A percentile compares a stretch with the other conserved stretches of the same genome.
Evolutionary conservation across 2,329 filamentous ascomycete genomes (phyloP).

Genomic region (Ceratocystis albifundus): DNA sequence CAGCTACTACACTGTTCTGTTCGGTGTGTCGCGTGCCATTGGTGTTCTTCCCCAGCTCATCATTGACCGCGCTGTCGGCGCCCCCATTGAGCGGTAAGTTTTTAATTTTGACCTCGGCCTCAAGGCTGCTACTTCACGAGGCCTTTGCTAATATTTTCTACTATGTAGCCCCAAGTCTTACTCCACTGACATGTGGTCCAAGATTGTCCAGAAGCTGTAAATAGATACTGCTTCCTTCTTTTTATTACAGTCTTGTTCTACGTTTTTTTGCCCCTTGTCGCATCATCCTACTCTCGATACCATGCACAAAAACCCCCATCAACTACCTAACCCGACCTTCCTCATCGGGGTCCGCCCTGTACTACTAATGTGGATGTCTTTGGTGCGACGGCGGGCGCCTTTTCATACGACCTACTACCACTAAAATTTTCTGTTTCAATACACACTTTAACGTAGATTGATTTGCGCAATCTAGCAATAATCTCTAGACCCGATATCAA

Average conservation of each 20-base stretch:
- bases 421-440: slow-evolving; percentile 22
- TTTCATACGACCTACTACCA: slow-evolving; percentile 16
- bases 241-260: slow-evolving; percentile 6
- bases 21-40: slow-evolving; percentile 94
- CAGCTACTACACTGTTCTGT: slow-evolving; percentile 99
- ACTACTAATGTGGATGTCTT: slow-evolving; percentile 19
- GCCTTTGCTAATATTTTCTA: slow-evolving; percentile 19
- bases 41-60: slow-evolving; percentile 99
- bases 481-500: background rate
- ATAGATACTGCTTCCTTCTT: slow-evolving; percentile 23
- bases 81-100: slow-evolving; percentile 74
- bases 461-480: slow-evolving; percentile 9
- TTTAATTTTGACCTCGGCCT: background rate
- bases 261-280: slow-evolving; percentile 7
- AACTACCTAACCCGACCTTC: slow-evolving; percentile 16
- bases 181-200: slow-evolving; percentile 92
- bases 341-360: slow-evolving; percentile 20
- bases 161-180: slow-evolving; percentile 70
- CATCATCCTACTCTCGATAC: slow-evolving; percentile 10
- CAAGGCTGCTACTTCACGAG: background rate
- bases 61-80: slow-evolving; percentile 94
- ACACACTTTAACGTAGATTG: slow-evolving; percentile 12
- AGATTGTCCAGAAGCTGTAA: slow-evolving; percentile 89
- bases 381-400: slow-evolving; percentile 21
- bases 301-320: slow-evolving; percentile 11